Base-by-base conservation (phyloP, 306 rosid genomes). In the Vicia villosa region DNA sequence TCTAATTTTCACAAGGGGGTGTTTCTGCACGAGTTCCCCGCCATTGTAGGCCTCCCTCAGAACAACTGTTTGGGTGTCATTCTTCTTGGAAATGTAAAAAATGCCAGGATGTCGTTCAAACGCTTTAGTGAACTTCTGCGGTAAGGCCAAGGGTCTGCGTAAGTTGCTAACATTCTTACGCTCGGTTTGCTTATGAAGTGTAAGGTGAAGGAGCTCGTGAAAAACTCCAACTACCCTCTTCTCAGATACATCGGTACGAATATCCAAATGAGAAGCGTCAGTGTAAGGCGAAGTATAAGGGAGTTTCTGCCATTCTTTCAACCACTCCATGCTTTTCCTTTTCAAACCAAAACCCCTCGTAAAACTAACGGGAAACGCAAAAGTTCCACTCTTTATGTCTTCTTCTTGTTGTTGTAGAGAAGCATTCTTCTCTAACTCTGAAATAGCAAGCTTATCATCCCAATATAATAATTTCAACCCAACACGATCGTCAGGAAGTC, bases 91-190 rank as follows among this genome's bases (percentile, higher is more conserved):
- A 75, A 93, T 84, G 74, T 93, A 93, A 77, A 93, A 93, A 30
- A 88, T 81, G 20, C 90, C 91, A 24, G 97, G 98, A 85, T 93
- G 98, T 38, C 98, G 96, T 85, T 90, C 96, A 60, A 93, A 93
- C 15, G 71, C 98, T 85, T 83, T 90, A 0, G 98, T 90, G 64
- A 93, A 93, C 86, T 90, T 93, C 66, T 90, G 96, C 6, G 97
- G 96, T 42, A 93, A 61, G 21, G 73, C 86, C 72, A 93, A 68
- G 8, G 94, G 87, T 75, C 43, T 82, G 1, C 96, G 90, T 12
- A 93, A 91, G 83, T 93, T 93, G 82, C 97, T 93, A 46, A 93
- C 86, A 37, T 90, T 90, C 81, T 79, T 88, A 16, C 96, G 94
- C 66, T 93, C 98, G 10, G 90, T 90, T 83, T 84, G 85, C 82